These are phyloP conservation scores for Tetradesmus obliquus DNA, from an alignment of 139 green algal genomes.

Conservation along the genomic window DNA sequence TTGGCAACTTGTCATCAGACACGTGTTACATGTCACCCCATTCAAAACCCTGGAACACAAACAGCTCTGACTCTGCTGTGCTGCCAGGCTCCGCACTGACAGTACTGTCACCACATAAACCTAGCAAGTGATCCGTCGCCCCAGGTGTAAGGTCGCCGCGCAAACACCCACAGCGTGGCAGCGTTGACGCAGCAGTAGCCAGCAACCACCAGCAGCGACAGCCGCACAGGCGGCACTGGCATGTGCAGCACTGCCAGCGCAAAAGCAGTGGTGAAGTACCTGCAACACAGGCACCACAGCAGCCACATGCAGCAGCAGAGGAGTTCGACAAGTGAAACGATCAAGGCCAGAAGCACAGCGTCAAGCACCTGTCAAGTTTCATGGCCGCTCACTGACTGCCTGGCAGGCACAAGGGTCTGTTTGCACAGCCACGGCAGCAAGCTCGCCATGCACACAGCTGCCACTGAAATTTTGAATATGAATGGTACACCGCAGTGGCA, in stretches of 20 bases:
- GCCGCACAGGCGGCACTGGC: not conserved
- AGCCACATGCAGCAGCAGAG: not conserved
- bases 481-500: not conserved
- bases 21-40: too few species aligned
- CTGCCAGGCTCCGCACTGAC: not conserved
- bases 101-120: constrained; percentile 90
- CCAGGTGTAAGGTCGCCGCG: constrained; percentile 77
- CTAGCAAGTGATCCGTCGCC: constrained; percentile 76
- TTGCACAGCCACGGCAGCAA: not conserved
- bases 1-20: too few species aligned
- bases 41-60: not conserved
- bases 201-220: constrained; percentile 1
- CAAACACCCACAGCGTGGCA: constrained; percentile 80
- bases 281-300: constrained; percentile 47
- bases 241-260: constrained; percentile 72
- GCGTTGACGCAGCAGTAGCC: constrained; percentile 64
- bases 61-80: not conserved
- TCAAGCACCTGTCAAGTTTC: too few species aligned
- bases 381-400: too few species aligned
- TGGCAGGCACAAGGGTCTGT: not conserved
- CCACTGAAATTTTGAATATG: too few species aligned
- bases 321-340: not conserved
- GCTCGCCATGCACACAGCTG: not conserved
- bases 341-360: too few species aligned
- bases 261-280: constrained; percentile 88